Base-by-base conservation (phyloP, 2,329 filamentous ascomycete species). In the Neoascochyta sp. region DNA sequence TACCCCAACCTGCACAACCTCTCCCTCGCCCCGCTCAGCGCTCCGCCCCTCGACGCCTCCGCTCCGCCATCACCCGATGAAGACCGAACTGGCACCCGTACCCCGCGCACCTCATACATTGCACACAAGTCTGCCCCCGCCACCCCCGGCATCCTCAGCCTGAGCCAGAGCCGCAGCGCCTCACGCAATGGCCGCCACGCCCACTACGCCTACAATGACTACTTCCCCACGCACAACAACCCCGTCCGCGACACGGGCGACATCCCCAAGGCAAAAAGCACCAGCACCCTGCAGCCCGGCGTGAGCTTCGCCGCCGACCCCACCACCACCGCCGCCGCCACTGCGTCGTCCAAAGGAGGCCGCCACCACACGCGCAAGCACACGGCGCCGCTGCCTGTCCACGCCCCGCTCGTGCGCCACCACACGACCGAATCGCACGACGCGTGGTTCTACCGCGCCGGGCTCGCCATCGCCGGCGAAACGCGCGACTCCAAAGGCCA, bases 401-500 rank as follows among this genome's bases (percentile, higher is more conserved):
- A 45, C 27, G 47, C 45, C 21, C 49, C 51, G 3, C 36, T 50
- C 8, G 37, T 37, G 14, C 41, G 51, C 22, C 49, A 61, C 30
- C 56, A 61, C 29, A 60, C 57, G 16, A 52, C 34, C 32, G 53
- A 60, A 14, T 24, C 45, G 2, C 48, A 45, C 29, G 67, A 75
- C 27, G 73, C 75, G 51, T 81, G 77, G 77, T 63, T 80, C 31
- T 69, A 77, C 24, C 73, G 76, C 29, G 72, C 76, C 0, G 75
- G 75, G 3, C 65, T 76, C 6, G 69, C 71, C 0, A 70, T 80
- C 4, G 71, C 75, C 2, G 70, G 73, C 4, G 69, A 75, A 12
- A 70, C 75, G 4, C 65, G 75, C 20, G 76, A 80, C 44, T 70
- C 70, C 34, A 80, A 80, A 44, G 77, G 77, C n/a, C 76, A 80